Base-by-base conservation (phyloP, 2,329 filamentous ascomycete species). In the Biscogniauxia marginata region DNA sequence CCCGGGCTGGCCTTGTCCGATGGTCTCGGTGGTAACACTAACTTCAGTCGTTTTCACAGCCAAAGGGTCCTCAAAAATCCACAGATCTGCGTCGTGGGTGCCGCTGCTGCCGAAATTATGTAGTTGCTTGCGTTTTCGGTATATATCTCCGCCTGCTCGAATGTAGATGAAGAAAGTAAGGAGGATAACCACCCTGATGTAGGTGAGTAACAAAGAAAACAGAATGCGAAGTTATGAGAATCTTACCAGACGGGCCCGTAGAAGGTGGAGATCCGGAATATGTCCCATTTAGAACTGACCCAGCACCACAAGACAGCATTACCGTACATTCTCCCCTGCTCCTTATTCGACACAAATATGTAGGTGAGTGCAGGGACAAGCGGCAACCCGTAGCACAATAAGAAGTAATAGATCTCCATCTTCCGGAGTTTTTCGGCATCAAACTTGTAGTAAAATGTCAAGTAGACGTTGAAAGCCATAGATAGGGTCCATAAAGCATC, bases 381-480 rank as follows among this genome's bases (percentile, higher is more conserved):
- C 0, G 90, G 89, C 2, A 91, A 59, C 0, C 90, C 90, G 59
- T 95, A 95, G 68, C 89, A 91, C 54, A 78, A 68, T 1, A 86
- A 25, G 1, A 91, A 69, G 62, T 95, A 95, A 55, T 81, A 86
- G 47, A 86, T 82, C 68, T 95, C 91, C 68, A 93, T 80, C 46
- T 73, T 78, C 9, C 84, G 84, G 13, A 95, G 75, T 52, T 82
- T 80, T 3, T 79, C 73, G 1, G 86, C 83, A 57, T 88, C 84
- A 63, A 86, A 93, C 60, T 88, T 89, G 65, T 79, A 80, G 71
- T 91, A 92, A 67, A 95, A 91, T 0, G 90, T 92, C 13, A 93
- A 74, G 70, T 91, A 91, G 51, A 95, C 90, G 68, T 95, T 96
- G 63, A 87, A 80, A 1, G 90, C 89, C 90, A 96, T 95, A 53